Evolutionary conservation across 2,329 filamentous ascomycete species (phyloP).

Genomic region (Trichoderma brevicompactum): DNA sequence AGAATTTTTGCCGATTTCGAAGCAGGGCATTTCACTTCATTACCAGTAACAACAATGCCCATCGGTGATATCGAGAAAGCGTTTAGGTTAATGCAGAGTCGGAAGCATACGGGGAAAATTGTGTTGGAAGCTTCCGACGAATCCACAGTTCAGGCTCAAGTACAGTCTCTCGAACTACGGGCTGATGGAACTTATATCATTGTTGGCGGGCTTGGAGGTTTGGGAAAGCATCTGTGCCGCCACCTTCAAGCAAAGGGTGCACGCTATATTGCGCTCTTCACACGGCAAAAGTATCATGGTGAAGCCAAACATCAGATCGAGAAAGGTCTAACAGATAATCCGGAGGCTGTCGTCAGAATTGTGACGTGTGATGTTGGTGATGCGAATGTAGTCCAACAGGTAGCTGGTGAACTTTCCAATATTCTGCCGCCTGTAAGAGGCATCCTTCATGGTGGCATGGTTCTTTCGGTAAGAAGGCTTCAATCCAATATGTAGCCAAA

Average conservation of each 20-base stretch:
- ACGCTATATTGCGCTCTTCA: conserved; percentile 38
- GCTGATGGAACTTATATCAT: conserved; percentile 41
- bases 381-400: neutral
- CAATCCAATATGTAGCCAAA: too few species aligned
- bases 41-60: conserved; percentile 30
- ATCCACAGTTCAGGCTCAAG: conserved; percentile 1
- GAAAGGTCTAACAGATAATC: neutral
- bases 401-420: neutral
- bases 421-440: conserved; percentile 3
- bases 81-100: conserved; percentile 47
- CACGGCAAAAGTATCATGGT: neutral
- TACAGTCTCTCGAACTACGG: conserved; percentile 27
- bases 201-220: conserved; percentile 44
- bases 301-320: neutral
- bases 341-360: neutral
- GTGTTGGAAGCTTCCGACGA: conserved; percentile 35
- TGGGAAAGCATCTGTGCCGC: conserved; percentile 42
- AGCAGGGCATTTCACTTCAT: conserved; percentile 14
- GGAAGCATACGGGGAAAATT: conserved; percentile 49
- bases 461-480: neutral
- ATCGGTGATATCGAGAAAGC: conserved; percentile 43
- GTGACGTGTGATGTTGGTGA: conserved; percentile 9
- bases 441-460: conserved; percentile 13
- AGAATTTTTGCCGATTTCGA: conserved; percentile 29
- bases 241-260: conserved; percentile 43